Conservation (phyloP, 1,284 basidiomycete species). For the Baeospora myosura region DNA sequence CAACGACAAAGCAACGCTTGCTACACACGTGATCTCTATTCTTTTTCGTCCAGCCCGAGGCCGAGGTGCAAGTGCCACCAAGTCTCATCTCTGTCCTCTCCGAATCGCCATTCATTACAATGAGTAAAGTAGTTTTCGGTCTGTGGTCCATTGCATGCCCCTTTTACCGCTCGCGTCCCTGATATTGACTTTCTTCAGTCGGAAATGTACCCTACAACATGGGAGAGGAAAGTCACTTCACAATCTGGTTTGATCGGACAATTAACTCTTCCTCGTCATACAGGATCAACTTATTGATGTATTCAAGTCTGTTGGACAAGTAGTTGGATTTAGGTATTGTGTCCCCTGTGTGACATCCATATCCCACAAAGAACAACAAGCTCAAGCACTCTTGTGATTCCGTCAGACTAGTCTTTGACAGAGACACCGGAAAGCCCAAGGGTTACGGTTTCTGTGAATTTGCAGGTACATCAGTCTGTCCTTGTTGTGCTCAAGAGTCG, state of each 20-base stretch:
- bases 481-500: background rate
- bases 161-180: background rate
- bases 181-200: constrained; percentile 33
- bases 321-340: constrained; percentile 74
- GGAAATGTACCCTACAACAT: constrained; percentile 85
- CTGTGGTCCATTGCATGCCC: too few relatives aligned
- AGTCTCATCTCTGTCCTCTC: too few relatives aligned
- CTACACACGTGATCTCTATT: too few relatives aligned
- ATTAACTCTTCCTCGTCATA: constrained; percentile 5
- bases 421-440: constrained; percentile 91
- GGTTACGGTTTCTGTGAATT: constrained; percentile 99
- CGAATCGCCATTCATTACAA: too few relatives aligned
- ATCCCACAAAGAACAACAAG: background rate
- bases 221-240: constrained; percentile 50
- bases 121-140: constrained; percentile 32
- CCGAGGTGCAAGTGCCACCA: too few relatives aligned
- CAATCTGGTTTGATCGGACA: background rate
- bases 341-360: constrained; percentile 2
- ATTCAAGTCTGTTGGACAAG: constrained; percentile 81
- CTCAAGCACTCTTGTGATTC: constrained; percentile 1
- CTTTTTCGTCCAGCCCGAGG: too few relatives aligned
- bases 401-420: constrained; percentile 86
- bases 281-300: constrained; percentile 77
- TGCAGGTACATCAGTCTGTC: constrained; percentile 58
- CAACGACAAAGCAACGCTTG: too few relatives aligned